These are phyloP conservation scores for Phytopythium montanum DNA, from an alignment of 352 stramenopile genomes.

Conservation along the genomic window DNA sequence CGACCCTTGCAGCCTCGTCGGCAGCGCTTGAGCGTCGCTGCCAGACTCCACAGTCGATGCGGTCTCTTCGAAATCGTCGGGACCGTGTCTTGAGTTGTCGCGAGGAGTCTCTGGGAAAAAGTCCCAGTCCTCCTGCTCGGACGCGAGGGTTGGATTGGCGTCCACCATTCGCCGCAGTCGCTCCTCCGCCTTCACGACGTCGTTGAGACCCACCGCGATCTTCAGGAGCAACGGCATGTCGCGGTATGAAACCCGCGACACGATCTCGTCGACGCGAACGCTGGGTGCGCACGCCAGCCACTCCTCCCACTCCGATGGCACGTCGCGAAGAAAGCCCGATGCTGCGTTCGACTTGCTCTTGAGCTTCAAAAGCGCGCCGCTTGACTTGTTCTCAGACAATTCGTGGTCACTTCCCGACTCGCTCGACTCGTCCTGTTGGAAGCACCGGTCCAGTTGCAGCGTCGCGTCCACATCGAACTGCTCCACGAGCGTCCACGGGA, in stretches of 20 bases:
- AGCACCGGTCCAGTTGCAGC: slow-evolving; percentile 6
- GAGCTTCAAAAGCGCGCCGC: neutral
- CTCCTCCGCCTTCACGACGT: slow-evolving; percentile 35
- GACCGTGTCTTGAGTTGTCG: slow-evolving; percentile 31
- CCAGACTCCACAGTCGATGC: slow-evolving; percentile 2
- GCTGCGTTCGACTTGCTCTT: neutral
- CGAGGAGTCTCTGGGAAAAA: slow-evolving; percentile 25
- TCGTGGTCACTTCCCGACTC: neutral
- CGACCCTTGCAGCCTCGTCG: slow-evolving; percentile 17
- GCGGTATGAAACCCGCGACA: slow-evolving; percentile 62
- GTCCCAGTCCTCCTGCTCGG: slow-evolving; percentile 44
- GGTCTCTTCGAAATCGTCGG: slow-evolving; percentile 23
- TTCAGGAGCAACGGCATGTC: slow-evolving; percentile 68
- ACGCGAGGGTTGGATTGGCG: slow-evolving; percentile 26
- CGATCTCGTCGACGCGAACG: slow-evolving; percentile 45
- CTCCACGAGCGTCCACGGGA: slow-evolving; percentile 43
- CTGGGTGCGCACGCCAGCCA: slow-evolving; percentile 43
- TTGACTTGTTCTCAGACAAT: neutral
- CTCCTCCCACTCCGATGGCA: slow-evolving; percentile 37
- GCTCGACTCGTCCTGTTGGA: neutral
- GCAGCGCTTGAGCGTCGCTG: slow-evolving; percentile 3
- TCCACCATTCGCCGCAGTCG: slow-evolving; percentile 37
- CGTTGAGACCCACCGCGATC: slow-evolving; percentile 32
- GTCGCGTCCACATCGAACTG: slow-evolving; percentile 36
- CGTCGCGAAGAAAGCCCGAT: slow-evolving; percentile 17